phyloP scores from a whole-genome alignment of 2,329 filamentous ascomycete genomes.

The Phialemoniopsis sp. region DNA sequence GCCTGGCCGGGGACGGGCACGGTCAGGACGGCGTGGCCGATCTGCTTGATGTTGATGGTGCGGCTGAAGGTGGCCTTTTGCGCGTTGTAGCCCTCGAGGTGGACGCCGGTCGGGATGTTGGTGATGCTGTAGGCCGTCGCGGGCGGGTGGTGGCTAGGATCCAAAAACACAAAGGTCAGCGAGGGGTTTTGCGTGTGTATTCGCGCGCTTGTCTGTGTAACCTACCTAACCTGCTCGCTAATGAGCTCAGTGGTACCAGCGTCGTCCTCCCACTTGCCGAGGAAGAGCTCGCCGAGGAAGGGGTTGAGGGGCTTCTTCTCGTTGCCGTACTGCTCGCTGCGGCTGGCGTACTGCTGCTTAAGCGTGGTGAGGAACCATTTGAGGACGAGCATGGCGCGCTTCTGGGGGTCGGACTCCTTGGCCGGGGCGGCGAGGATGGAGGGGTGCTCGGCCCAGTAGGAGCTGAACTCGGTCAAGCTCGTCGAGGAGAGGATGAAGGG shows the following conservation, averaged over 20 bases:
- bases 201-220: no score
- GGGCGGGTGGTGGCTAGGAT: conserved; percentile 76
- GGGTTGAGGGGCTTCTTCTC: conserved; percentile 99
- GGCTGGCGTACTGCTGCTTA: conserved; percentile 75
- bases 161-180: background rate
- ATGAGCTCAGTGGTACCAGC: conserved; percentile 80
- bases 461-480: conserved; percentile 75
- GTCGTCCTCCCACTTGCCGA: conserved; percentile 84
- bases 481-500: conserved; percentile 79
- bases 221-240: conserved; percentile 85
- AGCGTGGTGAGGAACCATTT: conserved; percentile 95
- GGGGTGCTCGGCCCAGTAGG: conserved; percentile 80
- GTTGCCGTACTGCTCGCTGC: conserved; percentile 76
- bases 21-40: conserved; percentile 81
- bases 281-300: conserved; percentile 90
- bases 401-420: conserved; percentile 72
- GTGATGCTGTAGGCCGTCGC: conserved; percentile 91
- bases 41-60: conserved; percentile 93
- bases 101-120: conserved; percentile 79
- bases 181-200: background rate
- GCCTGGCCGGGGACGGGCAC: conserved; percentile 46
- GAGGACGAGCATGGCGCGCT: conserved; percentile 80
- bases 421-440: conserved; percentile 77
- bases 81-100: conserved; percentile 84
- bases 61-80: conserved; percentile 94